phyloP scores from a whole-genome alignment of 2,329 filamentous ascomycete genomes.

The Fusarium veterinarium region DNA sequence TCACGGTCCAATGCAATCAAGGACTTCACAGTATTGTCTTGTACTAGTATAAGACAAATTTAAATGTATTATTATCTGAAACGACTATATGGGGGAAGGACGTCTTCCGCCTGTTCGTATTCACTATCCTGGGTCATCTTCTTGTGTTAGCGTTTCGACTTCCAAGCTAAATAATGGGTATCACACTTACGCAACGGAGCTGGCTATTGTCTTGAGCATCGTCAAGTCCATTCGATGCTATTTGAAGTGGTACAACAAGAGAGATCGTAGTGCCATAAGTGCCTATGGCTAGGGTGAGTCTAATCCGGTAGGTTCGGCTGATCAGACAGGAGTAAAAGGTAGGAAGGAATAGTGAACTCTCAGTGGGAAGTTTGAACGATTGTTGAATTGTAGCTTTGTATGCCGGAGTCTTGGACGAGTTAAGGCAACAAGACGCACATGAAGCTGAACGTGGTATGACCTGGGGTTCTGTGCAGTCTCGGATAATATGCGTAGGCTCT shows the following conservation, averaged over 20 bases:
- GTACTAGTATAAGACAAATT: too few species aligned
- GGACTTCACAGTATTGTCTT: too few species aligned
- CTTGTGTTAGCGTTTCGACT: background rate
- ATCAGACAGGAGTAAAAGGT: constrained; percentile 9
- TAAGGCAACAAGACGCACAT: background rate
- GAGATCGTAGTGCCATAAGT: background rate
- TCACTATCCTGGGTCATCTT: background rate
- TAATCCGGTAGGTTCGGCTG: constrained; percentile 2
- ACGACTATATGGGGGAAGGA: background rate
- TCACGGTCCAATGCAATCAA: too few species aligned
- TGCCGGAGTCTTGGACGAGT: background rate
- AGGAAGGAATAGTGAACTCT: background rate
- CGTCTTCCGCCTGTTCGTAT: background rate
- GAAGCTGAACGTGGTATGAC: background rate
- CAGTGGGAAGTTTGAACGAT: background rate
- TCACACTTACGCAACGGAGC: background rate
- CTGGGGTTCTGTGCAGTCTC: too few species aligned
- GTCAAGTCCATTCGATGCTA: background rate
- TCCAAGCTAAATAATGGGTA: fast-evolving
- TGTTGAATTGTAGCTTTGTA: background rate
- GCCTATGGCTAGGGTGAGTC: background rate
- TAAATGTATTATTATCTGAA: too few species aligned
- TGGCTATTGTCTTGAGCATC: background rate
- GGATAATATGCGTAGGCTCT: background rate
- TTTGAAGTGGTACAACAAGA: constrained; percentile 1